Evolutionary conservation across 148 eudicot species (phyloP).

Genomic region (Rhododendron simsii): DNA sequence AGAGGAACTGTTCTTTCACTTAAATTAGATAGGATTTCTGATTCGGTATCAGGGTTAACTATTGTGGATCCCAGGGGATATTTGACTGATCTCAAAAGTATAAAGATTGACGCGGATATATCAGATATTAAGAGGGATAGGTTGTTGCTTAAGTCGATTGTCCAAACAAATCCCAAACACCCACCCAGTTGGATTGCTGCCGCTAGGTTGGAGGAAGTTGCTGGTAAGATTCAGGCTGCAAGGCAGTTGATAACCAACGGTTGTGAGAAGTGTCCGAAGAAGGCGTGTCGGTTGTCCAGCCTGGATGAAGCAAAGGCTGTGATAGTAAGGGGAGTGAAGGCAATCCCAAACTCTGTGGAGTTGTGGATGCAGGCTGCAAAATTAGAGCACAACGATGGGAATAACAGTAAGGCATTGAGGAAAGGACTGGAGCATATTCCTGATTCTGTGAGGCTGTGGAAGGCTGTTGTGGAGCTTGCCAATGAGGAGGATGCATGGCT

Average conservation of each 20-base stretch:
- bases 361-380: conserved; percentile 91
- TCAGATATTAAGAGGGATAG: conserved; percentile 88
- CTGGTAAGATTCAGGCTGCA: conserved; percentile 75
- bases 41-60: conserved; percentile 78
- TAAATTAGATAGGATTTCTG: conserved; percentile 78
- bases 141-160: conserved; percentile 73
- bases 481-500: conserved; percentile 84
- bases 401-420: conserved; percentile 76
- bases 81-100: conserved; percentile 86
- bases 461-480: conserved; percentile 89
- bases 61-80: conserved; percentile 94
- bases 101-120: conserved; percentile 96
- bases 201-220: conserved; percentile 93
- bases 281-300: conserved; percentile 66
- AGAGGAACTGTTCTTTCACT: conserved; percentile 90
- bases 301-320: conserved; percentile 89
- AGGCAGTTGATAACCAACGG: conserved; percentile 72
- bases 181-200: conserved; percentile 99
- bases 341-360: conserved; percentile 83
- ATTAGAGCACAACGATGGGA: conserved; percentile 66
- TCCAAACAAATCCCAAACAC: conserved; percentile 80
- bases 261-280: conserved; percentile 91
- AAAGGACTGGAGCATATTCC: conserved; percentile 91
- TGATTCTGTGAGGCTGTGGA: conserved; percentile 96
- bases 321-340: conserved; percentile 83